Base-by-base conservation (phyloP, 306 rosid genomes). In the Cyamopsis tetragonoloba region DNA sequence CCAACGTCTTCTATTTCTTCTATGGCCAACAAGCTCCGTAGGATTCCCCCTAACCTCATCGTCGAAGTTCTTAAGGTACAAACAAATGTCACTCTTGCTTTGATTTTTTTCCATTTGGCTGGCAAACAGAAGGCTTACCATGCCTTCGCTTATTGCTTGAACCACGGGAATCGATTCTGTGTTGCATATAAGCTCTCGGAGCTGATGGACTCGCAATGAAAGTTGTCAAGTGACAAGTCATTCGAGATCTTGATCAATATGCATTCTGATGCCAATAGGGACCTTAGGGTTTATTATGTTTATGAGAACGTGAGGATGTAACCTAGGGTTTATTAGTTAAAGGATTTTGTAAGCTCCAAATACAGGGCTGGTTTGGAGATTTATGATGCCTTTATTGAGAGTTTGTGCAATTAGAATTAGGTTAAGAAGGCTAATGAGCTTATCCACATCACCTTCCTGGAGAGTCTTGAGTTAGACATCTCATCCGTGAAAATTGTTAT, bases 181-280 rank as follows among this genome's bases (percentile, higher is more conserved):
- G 82, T 84, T 0, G 96, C 88, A 0, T 91, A 87, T 72, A 87
- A 86, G 56, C 61, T 89, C 15, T 96, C 96, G 0, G 93, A 92
- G 20, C 78, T 89, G 26, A 92, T 87, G 98, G 83, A 76, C 5
- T 79, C 93, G 0, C 96, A 92, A 30, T 95, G 96, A 7, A 92
- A 78, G 39, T 84, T 86, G 0, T 96, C 98, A 0, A 82, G 82
- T 11, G 89, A 89, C 79, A 92, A 87, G 54, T 88, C 89, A 71
- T 92, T 87, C 6, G 96, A 92, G 88, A 92, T 92, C 35, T 66
- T 92, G 7, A 84, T 89, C 26, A 69, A 91, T 27, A 89, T 87
- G 91, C 98, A 89, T 26, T 42, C 74, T 0, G 93, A 89, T 50
- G 89, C 87, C 68, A 88, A 82, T 17, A 74, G 91, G 48, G 93